Percentiles rank a stretch among this genome's conserved stretches.
phyloP scores from a whole-genome alignment of 345 rosid genomes.

The Populus alba region DNA sequence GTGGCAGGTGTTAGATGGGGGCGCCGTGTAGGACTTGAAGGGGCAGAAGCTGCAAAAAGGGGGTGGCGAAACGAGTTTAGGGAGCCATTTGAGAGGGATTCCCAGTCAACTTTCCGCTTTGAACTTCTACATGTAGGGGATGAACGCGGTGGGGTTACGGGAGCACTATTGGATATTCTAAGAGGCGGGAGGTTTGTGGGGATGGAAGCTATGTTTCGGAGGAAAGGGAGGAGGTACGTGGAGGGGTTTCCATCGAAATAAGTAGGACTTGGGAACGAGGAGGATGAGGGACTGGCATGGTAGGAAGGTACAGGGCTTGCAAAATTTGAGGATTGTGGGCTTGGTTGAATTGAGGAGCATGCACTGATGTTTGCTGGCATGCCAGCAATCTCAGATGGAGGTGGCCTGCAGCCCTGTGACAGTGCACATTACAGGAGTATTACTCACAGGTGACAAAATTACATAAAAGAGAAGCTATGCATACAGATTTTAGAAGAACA shows the following conservation, averaged over 20 bases:
- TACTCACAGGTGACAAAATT: background rate
- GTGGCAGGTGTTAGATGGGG: constrained; percentile 22
- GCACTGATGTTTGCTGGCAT: constrained; percentile 28
- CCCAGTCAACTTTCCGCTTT: constrained; percentile 52
- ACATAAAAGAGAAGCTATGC: background rate
- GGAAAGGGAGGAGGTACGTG: constrained; percentile 31
- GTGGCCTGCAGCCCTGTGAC: constrained; percentile 31
- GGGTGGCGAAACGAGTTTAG: constrained; percentile 25
- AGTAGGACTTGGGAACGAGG: constrained; percentile 33
- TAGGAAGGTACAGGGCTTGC: constrained; percentile 34
- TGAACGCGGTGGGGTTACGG: constrained; percentile 37
- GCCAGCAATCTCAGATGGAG: constrained; percentile 20
- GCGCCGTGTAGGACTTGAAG: constrained; percentile 27
- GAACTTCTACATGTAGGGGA: constrained; percentile 28
- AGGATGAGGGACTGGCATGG: constrained; percentile 34
- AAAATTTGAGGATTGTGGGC: constrained; percentile 36
- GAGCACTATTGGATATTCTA: constrained; percentile 38
- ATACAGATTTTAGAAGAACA: background rate
- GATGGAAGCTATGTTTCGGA: constrained; percentile 33
- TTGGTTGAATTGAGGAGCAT: constrained; percentile 32
- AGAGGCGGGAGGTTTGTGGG: constrained; percentile 34
- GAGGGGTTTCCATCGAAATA: constrained; percentile 29
- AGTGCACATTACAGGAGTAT: background rate
- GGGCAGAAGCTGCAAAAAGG: constrained; percentile 23
- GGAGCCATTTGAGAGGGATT: constrained; percentile 54